A percentile compares a stretch with the other conserved stretches of the same genome.
Conservation (phyloP, 345 rosid species). For the Bruguiera parviflora region DNA sequence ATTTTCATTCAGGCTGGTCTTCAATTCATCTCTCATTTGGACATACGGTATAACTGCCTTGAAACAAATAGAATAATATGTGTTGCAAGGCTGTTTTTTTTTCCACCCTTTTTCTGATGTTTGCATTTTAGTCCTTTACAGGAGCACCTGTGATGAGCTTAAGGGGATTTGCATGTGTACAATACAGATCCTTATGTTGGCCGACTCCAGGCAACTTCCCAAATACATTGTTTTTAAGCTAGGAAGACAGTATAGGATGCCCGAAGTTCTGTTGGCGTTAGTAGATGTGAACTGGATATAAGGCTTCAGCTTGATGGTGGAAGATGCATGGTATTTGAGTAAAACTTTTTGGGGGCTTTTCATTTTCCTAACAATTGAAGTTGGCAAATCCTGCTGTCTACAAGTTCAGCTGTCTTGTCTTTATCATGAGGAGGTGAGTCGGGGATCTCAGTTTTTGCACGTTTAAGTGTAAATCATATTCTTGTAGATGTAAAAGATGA, state of each 20-base stretch:
- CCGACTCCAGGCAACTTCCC: neutral
- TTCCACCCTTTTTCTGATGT: neutral
- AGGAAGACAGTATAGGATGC: neutral
- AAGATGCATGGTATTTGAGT: slow-evolving; percentile 2
- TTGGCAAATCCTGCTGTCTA: slow-evolving; percentile 3
- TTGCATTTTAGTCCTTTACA: neutral
- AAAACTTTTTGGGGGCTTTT: neutral
- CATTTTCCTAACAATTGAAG: slow-evolving; percentile 4
- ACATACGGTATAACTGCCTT: no score
- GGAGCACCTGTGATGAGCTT: neutral
- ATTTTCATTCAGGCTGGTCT: neutral
- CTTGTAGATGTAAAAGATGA: slow-evolving; percentile 20
- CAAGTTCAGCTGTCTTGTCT: neutral
- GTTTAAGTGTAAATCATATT: slow-evolving; percentile 23
- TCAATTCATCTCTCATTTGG: no score
- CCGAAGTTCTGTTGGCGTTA: neutral
- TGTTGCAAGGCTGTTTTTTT: neutral
- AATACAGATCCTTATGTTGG: neutral
- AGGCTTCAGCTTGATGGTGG: slow-evolving; percentile 5
- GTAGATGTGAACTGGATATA: neutral
- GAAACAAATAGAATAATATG: neutral
- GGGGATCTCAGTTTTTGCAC: slow-evolving; percentile 5
- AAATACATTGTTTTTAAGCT: neutral
- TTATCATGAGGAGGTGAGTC: slow-evolving; percentile 9
- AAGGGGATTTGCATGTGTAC: no score